Conservation (phyloP, 768 basidiomycete genomes). For the Holtermanniella nyarrowii region DNA sequence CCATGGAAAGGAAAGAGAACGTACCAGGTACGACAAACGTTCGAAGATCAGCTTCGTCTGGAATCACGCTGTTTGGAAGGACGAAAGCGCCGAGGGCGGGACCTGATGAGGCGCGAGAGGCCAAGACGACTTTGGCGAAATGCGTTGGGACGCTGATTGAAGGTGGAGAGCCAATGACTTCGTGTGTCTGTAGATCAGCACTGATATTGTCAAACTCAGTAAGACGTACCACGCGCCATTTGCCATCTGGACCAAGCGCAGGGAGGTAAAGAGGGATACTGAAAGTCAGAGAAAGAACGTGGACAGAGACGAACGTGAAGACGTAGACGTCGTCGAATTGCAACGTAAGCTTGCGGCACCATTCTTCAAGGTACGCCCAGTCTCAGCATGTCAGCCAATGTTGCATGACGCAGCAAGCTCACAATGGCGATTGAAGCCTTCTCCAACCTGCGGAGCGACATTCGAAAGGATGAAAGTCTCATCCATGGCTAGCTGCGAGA, state of each 20-base stretch:
- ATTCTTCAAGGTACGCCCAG: constrained; percentile 94
- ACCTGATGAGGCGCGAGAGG: constrained; percentile 49
- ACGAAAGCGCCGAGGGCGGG: constrained; percentile 86
- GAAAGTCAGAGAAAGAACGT: not conserved
- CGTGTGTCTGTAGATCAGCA: constrained; percentile 56
- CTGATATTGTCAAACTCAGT: not conserved
- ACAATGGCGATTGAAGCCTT: constrained; percentile 96
- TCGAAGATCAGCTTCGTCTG: constrained; percentile 69
- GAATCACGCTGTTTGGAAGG: constrained; percentile 84
- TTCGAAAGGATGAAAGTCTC: constrained; percentile 93
- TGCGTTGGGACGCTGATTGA: constrained; percentile 91
- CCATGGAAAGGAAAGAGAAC: constrained; percentile 28
- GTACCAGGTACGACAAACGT: constrained; percentile 72
- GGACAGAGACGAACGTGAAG: constrained; percentile 53
- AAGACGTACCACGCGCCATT: constrained; percentile 79
- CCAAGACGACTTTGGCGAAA: constrained; percentile 89
- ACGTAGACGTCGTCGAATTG: constrained; percentile 89
- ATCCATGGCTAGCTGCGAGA: constrained; percentile 83
- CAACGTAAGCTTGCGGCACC: constrained; percentile 81
- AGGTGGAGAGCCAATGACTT: constrained; percentile 88
- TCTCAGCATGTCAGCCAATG: constrained; percentile 47
- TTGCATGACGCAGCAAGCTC: constrained; percentile 28
- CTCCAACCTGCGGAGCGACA: constrained; percentile 96
- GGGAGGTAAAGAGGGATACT: constrained; percentile 87
- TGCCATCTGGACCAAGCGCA: constrained; percentile 70